Evolutionary conservation across 2,329 filamentous ascomycete genomes (phyloP).

Genomic region (Monosporascus sp.): DNA sequence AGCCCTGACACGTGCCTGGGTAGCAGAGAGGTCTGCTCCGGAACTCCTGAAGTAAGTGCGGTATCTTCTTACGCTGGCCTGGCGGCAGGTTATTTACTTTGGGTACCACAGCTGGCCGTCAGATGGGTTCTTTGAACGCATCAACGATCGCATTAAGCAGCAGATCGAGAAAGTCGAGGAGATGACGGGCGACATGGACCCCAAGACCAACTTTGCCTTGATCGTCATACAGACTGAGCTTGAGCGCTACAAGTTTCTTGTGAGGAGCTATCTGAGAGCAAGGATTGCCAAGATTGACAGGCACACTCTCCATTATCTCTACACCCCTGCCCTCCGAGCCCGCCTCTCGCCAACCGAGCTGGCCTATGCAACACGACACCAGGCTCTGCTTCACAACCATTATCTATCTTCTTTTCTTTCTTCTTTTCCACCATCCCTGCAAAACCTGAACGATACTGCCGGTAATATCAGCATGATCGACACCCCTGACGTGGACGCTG

Average conservation of each 20-base stretch:
- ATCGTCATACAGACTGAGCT: slow-evolving; percentile 96
- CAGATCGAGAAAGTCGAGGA: slow-evolving; percentile 70
- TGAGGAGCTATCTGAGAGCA: slow-evolving; percentile 75
- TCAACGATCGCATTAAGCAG: slow-evolving; percentile 64
- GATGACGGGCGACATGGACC: slow-evolving; percentile 79
- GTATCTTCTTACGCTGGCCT: not conserved
- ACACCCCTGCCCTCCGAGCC: slow-evolving; percentile 44
- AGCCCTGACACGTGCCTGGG: slow-evolving; percentile 84
- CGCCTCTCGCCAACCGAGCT: slow-evolving; percentile 73
- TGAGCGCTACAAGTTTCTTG: slow-evolving; percentile 86
- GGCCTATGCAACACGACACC: slow-evolving; percentile 78
- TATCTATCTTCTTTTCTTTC: slow-evolving; percentile 80
- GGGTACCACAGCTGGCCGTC: slow-evolving; percentile 51
- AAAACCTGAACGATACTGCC: slow-evolving; percentile 83
- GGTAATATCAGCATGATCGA: slow-evolving; percentile 93
- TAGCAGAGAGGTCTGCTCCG: slow-evolving; percentile 83
- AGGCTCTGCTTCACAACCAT: slow-evolving; percentile 76
- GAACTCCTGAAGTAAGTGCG: slow-evolving; percentile 71
- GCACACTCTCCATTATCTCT: slow-evolving; percentile 69
- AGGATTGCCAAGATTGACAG: slow-evolving; percentile 88
- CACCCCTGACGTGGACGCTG: slow-evolving; percentile 71
- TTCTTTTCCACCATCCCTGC: slow-evolving; percentile 71
- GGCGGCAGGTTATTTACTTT: slow-evolving; percentile 4
- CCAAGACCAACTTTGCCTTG: slow-evolving; percentile 85
- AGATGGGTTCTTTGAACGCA: slow-evolving; percentile 71